phyloP scores from a whole-genome alignment of 2,329 filamentous ascomycete genomes.

The Alternaria gaisen region DNA sequence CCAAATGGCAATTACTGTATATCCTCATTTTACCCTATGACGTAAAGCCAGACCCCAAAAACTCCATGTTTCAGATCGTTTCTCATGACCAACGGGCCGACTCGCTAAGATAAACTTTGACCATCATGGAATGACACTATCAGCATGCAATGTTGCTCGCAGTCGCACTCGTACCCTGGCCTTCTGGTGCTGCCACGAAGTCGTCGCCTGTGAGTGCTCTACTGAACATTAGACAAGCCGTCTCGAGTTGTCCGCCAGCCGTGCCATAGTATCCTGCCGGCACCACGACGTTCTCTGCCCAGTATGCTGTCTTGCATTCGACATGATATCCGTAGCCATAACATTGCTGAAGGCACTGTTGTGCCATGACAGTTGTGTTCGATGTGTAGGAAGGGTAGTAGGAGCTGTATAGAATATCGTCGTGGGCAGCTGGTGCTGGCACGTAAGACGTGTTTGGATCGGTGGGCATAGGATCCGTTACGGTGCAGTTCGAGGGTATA shows the following conservation, averaged over 20 bases:
- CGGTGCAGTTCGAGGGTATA: constrained; percentile 48
- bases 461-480: constrained; percentile 38
- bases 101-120: not conserved
- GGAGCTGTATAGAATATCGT: constrained; percentile 38
- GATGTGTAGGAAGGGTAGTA: constrained; percentile 46
- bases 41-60: not conserved
- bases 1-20: not conserved
- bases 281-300: constrained; percentile 50
- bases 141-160: constrained; percentile 48
- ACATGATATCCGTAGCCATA: constrained; percentile 50
- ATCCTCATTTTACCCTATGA: not conserved
- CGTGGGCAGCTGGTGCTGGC: constrained; percentile 30
- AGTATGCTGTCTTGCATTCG: constrained; percentile 49
- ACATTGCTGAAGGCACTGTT: constrained; percentile 53
- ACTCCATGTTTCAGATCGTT: constrained; percentile 1
- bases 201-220: constrained; percentile 34
- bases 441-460: constrained; percentile 31
- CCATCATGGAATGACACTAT: not conserved
- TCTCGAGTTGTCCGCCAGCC: constrained; percentile 40
- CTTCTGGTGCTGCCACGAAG: constrained; percentile 41
- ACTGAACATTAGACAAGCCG: constrained; percentile 51
- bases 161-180: constrained; percentile 43
- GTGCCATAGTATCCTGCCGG: constrained; percentile 48
- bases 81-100: not conserved
- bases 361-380: constrained; percentile 37